These are phyloP conservation scores for Aspergillus luchuensis DNA, from an alignment of 2,329 filamentous ascomycete genomes.

Conservation along the genomic window DNA sequence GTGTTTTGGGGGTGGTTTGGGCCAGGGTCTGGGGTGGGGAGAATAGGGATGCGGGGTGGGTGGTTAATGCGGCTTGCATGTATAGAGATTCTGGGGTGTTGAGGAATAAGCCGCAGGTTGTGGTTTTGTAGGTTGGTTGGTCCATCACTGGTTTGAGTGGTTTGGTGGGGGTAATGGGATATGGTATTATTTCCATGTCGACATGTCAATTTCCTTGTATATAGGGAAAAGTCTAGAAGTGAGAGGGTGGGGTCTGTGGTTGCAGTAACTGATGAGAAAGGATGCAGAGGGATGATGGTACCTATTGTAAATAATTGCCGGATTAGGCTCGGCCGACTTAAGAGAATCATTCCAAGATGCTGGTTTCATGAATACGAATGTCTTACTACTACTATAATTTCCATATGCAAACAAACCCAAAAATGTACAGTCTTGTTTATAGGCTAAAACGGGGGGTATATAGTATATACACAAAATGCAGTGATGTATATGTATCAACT, in stretches of 20 bases:
- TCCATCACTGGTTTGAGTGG: too few relatives aligned
- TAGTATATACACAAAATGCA: not conserved
- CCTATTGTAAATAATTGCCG: too few relatives aligned
- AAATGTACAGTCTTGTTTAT: not conserved
- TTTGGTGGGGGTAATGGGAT: not conserved
- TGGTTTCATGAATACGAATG: too few relatives aligned
- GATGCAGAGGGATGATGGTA: too few relatives aligned
- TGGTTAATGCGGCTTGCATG: constrained; percentile 63
- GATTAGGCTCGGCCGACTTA: too few relatives aligned
- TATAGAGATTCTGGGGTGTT: constrained; percentile 40
- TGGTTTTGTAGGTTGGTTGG: constrained; percentile 24
- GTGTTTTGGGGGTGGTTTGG: constrained; percentile 61
- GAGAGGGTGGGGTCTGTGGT: too few relatives aligned
- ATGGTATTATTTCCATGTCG: too few relatives aligned
- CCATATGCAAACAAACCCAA: not conserved
- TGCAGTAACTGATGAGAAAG: too few relatives aligned
- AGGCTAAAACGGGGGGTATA: not conserved
- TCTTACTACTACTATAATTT: too few relatives aligned
- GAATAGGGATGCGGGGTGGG: constrained; percentile 46
- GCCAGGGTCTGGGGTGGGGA: constrained; percentile 60
- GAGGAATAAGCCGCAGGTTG: constrained; percentile 42
- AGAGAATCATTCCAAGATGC: too few relatives aligned
- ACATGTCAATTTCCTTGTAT: too few relatives aligned
- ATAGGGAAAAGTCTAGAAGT: too few relatives aligned
- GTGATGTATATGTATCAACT: not conserved